Base-by-base conservation (phyloP, 1,284 basidiomycete genomes). In the Sphagnurus paluster region DNA sequence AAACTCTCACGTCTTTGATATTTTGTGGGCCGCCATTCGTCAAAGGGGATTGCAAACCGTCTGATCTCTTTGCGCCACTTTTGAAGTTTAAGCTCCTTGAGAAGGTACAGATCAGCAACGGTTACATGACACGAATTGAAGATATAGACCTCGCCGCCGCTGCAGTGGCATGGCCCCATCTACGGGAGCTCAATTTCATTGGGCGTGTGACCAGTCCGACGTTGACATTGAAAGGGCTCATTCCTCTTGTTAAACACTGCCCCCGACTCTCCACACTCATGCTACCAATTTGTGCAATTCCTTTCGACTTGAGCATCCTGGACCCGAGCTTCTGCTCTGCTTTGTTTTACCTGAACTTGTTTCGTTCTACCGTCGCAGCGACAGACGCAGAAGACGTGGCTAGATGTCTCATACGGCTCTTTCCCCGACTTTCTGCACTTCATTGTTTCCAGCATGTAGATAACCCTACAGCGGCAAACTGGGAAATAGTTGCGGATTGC, bases 211-310 rank as follows among this genome's bases (percentile, higher is more conserved):
- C 7, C 2, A 4, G 5, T 4, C 39, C 39, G 4, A 21, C 11
- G 23, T 7, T 41, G 4, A 41, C 39, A 13, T 20, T 41, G 24
- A 17, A 14, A 7, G 39, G 39, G 8, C 21, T 30, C 4, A 32
- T 41, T 30, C 39, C 39, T 13, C 16, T 41, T 2, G 13, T 41
- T 3, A 41, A 41, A 19, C 4, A 30, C 39, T 41, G 39, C 10
- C 39, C 39, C 6, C 5, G 21, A 10, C 39, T 41, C 28, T 11
- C 8, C 17, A 19, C 2, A 1, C 11, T 30, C 1, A 2, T 2
- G 8, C 11, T 41, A 7, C 28, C 39, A 13, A 29, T 30, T 8
- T 41, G 4, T 19, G 39, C 39, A 8, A 41, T 30, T n/a, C 39
- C 39, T 6, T 29, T 41, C 17, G 26, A 29, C 21, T 5, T 23